Evolutionary conservation across 345 rosid species (phyloP).

Genomic region (Eucalyptus marginata): DNA sequence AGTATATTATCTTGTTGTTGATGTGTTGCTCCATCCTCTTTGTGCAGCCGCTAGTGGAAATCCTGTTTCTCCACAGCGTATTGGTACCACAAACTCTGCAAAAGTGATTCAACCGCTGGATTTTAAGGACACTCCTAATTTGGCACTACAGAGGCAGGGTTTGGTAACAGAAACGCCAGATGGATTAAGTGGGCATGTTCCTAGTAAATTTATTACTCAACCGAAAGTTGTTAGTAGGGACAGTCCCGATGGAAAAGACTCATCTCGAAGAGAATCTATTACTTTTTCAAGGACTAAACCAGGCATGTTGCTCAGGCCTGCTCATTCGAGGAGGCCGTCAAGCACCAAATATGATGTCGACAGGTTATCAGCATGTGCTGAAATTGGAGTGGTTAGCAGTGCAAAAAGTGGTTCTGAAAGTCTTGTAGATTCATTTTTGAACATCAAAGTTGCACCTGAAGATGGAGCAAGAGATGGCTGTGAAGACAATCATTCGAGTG

Average conservation of each 20-base stretch:
- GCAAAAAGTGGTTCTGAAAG: constrained; percentile 10
- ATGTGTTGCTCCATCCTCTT: neutral
- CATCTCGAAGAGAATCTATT: constrained; percentile 50
- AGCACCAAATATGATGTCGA: constrained; percentile 34
- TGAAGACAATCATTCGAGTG: constrained; percentile 23
- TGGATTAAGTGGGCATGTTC: constrained; percentile 33
- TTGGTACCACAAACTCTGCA: constrained; percentile 29
- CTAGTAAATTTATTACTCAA: constrained; percentile 19
- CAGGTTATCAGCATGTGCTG: constrained; percentile 27
- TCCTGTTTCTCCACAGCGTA: constrained; percentile 31
- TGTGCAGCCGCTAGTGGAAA: constrained; percentile 59
- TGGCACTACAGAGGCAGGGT: constrained; percentile 22
- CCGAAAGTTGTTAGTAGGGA: constrained; percentile 29
- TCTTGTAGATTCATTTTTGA: constrained; percentile 11
- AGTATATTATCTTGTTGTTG: neutral
- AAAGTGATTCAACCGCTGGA: constrained; percentile 20
- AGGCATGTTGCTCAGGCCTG: constrained; percentile 90
- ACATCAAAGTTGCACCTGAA: constrained; percentile 10
- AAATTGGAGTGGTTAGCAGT: constrained; percentile 16
- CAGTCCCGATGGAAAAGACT: constrained; percentile 33
- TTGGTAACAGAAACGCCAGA: neutral
- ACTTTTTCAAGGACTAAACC: constrained; percentile 83
- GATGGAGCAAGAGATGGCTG: constrained; percentile 17
- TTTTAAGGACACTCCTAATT: constrained; percentile 12
- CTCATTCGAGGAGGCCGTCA: constrained; percentile 27